Percentiles rank a stretch among this genome's conserved stretches.
phyloP scores from a whole-genome alignment of 2,329 filamentous ascomycete species.

The Didymella pomorum region DNA sequence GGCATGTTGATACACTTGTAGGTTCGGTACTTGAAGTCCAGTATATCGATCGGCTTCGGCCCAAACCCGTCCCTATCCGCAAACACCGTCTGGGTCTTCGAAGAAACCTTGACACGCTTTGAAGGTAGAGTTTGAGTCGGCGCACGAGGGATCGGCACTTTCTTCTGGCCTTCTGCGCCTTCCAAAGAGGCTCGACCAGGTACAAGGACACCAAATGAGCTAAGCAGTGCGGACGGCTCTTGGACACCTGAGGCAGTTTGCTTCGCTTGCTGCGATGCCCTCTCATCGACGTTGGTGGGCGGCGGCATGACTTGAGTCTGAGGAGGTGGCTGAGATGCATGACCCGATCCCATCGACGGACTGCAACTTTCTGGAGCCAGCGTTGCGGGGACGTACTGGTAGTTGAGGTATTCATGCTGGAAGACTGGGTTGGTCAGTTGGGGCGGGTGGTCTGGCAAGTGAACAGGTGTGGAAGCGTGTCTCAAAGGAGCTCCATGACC shows the following conservation, averaged over 20 bases:
- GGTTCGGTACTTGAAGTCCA: slow-evolving; percentile 20
- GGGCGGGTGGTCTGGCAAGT: no score
- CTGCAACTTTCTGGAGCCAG: slow-evolving; percentile 30
- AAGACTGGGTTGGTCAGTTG: background rate
- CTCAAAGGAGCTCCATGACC: background rate
- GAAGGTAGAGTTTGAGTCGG: background rate
- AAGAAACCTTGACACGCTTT: background rate
- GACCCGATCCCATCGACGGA: background rate
- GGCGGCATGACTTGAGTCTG: background rate
- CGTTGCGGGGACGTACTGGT: slow-evolving; percentile 22
- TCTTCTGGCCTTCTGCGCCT: background rate
- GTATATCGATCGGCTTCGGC: background rate
- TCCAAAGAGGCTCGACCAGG: background rate
- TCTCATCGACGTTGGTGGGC: background rate
- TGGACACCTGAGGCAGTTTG: background rate
- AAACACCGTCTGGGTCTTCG: background rate
- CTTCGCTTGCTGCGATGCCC: background rate
- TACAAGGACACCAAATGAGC: background rate
- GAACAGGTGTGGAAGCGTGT: background rate
- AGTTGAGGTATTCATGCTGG: no score
- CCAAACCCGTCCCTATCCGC: background rate
- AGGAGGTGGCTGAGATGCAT: background rate
- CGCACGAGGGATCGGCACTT: background rate
- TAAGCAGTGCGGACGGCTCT: background rate
- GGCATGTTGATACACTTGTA: slow-evolving; percentile 30